A percentile compares a stretch with the other conserved stretches of the same genome.
Evolutionary conservation across 352 stramenopile species (phyloP).

Genomic region (Thalassiosira exigua): DNA sequence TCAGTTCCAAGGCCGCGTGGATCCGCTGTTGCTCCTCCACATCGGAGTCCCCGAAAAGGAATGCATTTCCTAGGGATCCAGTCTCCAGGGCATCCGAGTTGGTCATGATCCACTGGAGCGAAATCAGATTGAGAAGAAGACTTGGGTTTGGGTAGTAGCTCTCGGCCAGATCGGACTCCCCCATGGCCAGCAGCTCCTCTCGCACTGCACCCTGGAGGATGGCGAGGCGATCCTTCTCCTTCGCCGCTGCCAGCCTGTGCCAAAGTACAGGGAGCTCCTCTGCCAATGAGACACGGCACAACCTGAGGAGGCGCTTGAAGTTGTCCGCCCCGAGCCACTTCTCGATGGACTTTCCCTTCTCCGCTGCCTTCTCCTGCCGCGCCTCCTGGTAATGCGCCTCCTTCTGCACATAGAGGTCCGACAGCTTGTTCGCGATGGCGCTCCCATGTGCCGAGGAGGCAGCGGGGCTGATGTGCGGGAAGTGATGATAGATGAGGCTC

Average conservation of each 20-base stretch:
- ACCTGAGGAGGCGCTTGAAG: constrained; percentile 5
- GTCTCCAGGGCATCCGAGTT: constrained; percentile 11
- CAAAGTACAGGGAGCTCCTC: constrained; percentile 6
- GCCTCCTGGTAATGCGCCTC: too few relatives aligned
- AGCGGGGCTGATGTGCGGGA: too few relatives aligned
- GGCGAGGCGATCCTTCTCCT: constrained; percentile 5
- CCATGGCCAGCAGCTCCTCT: constrained; percentile 8
- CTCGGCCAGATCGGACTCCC: constrained; percentile 1
- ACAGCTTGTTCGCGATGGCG: too few relatives aligned
- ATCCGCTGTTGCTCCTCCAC: constrained; percentile 5
- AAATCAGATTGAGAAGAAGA: constrained; percentile 3
- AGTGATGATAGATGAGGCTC: neutral
- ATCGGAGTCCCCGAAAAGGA: constrained; percentile 15
- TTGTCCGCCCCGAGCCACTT: constrained; percentile 4
- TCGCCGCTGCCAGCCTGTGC: neutral
- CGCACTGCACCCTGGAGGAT: constrained; percentile 12
- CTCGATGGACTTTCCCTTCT: neutral
- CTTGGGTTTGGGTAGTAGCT: neutral
- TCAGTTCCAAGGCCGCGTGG: constrained; percentile 2
- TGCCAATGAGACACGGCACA: constrained; percentile 3
- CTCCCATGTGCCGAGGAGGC: too few relatives aligned
- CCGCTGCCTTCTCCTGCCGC: constrained; percentile 6
- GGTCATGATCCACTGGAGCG: constrained; percentile 6
- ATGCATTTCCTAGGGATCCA: constrained; percentile 14
- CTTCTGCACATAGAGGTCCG: too few relatives aligned